phyloP scores from a whole-genome alignment of 768 basidiomycete species.

The Podaxis sp. region DNA sequence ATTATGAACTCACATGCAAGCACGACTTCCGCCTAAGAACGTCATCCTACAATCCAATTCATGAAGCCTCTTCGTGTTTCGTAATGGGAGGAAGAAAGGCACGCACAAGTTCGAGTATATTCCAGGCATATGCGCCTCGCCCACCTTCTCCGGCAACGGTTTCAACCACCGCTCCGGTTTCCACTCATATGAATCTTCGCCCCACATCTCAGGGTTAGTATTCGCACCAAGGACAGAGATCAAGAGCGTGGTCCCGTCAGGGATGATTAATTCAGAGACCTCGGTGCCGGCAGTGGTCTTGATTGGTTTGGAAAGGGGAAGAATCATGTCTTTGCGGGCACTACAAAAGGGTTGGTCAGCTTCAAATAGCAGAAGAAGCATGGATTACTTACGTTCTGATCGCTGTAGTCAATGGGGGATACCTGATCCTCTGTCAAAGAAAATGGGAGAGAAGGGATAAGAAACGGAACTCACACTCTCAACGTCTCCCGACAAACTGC shows the following conservation, averaged over 20 bases:
- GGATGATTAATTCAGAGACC: constrained; percentile 35
- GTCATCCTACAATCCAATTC: constrained; percentile 17
- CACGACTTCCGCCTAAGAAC: constrained; percentile 17
- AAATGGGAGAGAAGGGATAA: not conserved
- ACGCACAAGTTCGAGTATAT: constrained; percentile 20
- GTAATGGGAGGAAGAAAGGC: not conserved
- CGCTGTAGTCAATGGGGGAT: constrained; percentile 22
- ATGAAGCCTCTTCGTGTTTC: not conserved
- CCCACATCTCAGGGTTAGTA: constrained; percentile 36
- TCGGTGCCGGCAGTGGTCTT: constrained; percentile 32
- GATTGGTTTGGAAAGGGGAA: constrained; percentile 46
- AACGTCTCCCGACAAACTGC: constrained; percentile 40
- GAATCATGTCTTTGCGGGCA: constrained; percentile 20
- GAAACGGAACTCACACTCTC: constrained; percentile 26
- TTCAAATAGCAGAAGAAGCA: not conserved
- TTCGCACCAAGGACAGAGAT: constrained; percentile 37
- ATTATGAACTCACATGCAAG: constrained; percentile 13
- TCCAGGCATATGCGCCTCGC: constrained; percentile 18
- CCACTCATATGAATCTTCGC: constrained; percentile 38
- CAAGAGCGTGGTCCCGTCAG: constrained; percentile 38
- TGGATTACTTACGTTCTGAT: constrained; percentile 23
- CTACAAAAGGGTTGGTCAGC: constrained; percentile 5
- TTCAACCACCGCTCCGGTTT: constrained; percentile 42
- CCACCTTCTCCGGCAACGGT: constrained; percentile 30
- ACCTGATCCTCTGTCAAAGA: constrained; percentile 7